phyloP scores from a whole-genome alignment of 1,284 basidiomycete species.

The Coriolopsis trogii region DNA sequence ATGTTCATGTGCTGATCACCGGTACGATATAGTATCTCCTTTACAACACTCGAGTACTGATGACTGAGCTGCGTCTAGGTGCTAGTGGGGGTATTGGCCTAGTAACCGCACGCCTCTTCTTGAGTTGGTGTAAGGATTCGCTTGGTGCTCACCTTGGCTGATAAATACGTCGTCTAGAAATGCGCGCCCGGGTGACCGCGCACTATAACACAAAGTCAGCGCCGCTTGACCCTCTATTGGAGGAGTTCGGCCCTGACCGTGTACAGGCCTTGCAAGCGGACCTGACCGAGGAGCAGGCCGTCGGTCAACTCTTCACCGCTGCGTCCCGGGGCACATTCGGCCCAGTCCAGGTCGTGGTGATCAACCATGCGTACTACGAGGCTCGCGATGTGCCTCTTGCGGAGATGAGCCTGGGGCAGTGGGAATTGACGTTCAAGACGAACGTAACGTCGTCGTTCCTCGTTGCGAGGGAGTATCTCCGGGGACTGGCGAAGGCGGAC shows the following conservation, averaged over 20 bases:
- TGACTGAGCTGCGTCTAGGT: slow-evolving; percentile 38
- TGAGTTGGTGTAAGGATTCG: slow-evolving; percentile 38
- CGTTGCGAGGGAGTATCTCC: slow-evolving; percentile 63
- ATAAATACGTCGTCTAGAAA: slow-evolving; percentile 51
- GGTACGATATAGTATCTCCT: too few relatives aligned
- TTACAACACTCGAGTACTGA: slow-evolving; percentile 37
- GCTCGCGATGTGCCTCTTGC: slow-evolving; percentile 50
- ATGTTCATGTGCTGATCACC: slow-evolving; percentile 40
- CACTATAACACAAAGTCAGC: slow-evolving; percentile 66
- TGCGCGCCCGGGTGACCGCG: slow-evolving; percentile 72
- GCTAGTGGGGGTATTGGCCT: slow-evolving; percentile 44
- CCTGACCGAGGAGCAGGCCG: slow-evolving; percentile 57
- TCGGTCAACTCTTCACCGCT: slow-evolving; percentile 46
- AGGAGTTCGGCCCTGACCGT: slow-evolving; percentile 39
- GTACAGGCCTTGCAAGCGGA: slow-evolving; percentile 56
- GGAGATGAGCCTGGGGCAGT: slow-evolving; percentile 65
- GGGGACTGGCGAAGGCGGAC: slow-evolving; percentile 45
- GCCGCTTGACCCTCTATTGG: slow-evolving; percentile 47
- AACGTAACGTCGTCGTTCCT: slow-evolving; percentile 75
- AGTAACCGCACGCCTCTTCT: slow-evolving; percentile 40
- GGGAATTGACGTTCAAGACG: slow-evolving; percentile 62
- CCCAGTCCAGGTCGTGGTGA: slow-evolving; percentile 56
- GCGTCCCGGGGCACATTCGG: slow-evolving; percentile 42
- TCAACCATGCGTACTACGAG: slow-evolving; percentile 69
- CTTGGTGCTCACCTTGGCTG: not conserved